phyloP scores from a whole-genome alignment of 345 rosid genomes.

The Melaleuca quinquenervia region DNA sequence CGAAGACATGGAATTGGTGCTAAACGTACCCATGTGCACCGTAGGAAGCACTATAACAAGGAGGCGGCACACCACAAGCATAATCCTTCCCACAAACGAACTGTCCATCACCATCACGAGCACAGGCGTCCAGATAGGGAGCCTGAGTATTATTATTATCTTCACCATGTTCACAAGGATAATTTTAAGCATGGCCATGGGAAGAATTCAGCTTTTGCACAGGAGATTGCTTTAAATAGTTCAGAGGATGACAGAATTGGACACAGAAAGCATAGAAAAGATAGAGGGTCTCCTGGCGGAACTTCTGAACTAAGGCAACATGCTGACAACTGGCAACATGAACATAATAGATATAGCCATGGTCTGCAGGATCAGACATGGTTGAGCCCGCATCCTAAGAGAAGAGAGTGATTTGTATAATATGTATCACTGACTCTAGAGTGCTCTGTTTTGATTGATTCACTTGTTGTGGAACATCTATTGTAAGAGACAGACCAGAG shows the following conservation, averaged over 20 bases:
- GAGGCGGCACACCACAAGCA: conserved; percentile 32
- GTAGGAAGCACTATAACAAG: conserved; percentile 11
- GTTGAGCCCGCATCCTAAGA: neutral
- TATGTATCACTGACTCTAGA: neutral
- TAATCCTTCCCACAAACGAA: conserved; percentile 18
- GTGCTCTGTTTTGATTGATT: neutral
- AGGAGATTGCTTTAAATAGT: conserved; percentile 15
- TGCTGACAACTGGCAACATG: neutral
- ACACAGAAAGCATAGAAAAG: conserved; percentile 17
- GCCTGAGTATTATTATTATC: conserved; percentile 29
- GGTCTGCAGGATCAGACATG: neutral
- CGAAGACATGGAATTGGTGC: conserved; percentile 10
- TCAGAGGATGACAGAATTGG: conserved; percentile 14
- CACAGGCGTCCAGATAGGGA: conserved; percentile 31
- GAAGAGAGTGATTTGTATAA: neutral
- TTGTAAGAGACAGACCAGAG: neutral
- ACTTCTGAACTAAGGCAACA: neutral
- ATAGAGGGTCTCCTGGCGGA: conserved; percentile 4
- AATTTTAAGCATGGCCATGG: conserved; percentile 29
- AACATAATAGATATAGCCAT: neutral
- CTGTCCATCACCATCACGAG: conserved; percentile 13
- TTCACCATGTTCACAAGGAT: conserved; percentile 46
- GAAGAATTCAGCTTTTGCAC: conserved; percentile 21
- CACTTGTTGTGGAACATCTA: neutral
- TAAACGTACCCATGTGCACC: conserved; percentile 15